Conservation (phyloP, 2,329 filamentous ascomycete genomes). For the Colletotrichum salicis region DNA sequence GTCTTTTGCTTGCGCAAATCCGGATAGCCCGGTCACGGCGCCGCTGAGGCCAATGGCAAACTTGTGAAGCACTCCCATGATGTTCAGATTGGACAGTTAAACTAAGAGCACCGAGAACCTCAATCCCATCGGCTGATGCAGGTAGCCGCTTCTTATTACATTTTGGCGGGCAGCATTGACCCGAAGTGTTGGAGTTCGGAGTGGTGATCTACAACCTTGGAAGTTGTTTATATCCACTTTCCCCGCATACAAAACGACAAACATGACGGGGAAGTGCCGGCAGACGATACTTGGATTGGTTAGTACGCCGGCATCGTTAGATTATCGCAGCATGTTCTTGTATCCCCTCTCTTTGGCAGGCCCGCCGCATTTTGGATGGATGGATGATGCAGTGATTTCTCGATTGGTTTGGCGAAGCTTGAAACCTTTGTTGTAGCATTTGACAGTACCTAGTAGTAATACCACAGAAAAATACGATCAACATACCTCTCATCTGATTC, state of each 20-base stretch:
- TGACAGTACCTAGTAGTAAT: too few species aligned
- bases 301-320: conserved; percentile 9
- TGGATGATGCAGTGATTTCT: not conserved
- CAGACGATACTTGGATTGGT: conserved; percentile 19
- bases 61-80: conserved; percentile 3
- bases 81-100: not conserved
- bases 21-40: not conserved
- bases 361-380: not conserved
- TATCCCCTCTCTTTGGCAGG: conserved; percentile 19
- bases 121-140: not conserved
- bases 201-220: conserved; percentile 22
- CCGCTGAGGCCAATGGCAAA: conserved; percentile 1
- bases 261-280: conserved; percentile 16
- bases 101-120: not conserved
- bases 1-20: conserved; percentile 10
- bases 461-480: too few species aligned
- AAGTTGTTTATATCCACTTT: conserved; percentile 26
- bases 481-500: not conserved
- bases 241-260: conserved; percentile 8
- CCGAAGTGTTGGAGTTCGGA: conserved; percentile 16
- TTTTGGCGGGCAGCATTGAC: conserved; percentile 14
- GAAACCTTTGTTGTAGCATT: too few species aligned
- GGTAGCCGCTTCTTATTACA: too few species aligned
- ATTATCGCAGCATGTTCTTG: not conserved
- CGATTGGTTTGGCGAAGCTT: too few species aligned